Evolutionary conservation across 495 filamentous ascomycete species (phyloP).

Genomic region (Penicillium cinerascens): DNA sequence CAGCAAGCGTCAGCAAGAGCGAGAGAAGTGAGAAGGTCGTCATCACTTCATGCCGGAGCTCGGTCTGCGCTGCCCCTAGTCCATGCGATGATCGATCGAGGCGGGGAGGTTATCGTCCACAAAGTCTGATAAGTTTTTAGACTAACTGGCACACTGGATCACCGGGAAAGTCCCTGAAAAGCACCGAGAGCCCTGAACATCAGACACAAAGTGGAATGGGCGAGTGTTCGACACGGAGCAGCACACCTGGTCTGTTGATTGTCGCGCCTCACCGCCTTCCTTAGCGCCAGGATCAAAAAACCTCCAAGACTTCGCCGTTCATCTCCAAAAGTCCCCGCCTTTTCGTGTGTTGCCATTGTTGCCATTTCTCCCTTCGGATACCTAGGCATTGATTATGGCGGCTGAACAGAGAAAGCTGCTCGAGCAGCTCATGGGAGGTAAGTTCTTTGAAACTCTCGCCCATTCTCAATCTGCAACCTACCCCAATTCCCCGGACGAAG

Average conservation of each 20-base stretch:
- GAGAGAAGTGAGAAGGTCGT: constrained; percentile 41
- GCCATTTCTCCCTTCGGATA: constrained; percentile 4
- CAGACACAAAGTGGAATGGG: constrained; percentile 1
- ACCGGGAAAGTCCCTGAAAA: constrained; percentile 4
- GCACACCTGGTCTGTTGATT: constrained; percentile 23
- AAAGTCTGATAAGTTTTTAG: not conserved
- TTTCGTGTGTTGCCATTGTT: constrained; percentile 3
- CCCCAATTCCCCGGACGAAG: constrained; percentile 13
- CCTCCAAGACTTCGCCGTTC: constrained; percentile 15
- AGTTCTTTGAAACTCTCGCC: constrained; percentile 3
- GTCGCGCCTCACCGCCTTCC: constrained; percentile 27
- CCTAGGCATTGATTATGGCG: constrained; percentile 59
- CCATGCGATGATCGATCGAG: constrained; percentile 16
- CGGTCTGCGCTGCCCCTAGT: constrained; percentile 22
- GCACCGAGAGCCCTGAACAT: constrained; percentile 4
- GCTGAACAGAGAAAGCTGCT: constrained; percentile 95
- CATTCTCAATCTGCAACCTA: constrained; percentile 1
- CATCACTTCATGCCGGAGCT: constrained; percentile 54
- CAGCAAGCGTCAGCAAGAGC: constrained; percentile 31
- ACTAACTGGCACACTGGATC: not conserved
- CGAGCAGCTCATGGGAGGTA: constrained; percentile 70
- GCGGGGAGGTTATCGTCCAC: not conserved
- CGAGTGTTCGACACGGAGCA: not conserved
- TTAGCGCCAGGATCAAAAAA: constrained; percentile 24
- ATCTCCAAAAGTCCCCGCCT: constrained; percentile 6